Percentiles rank a stretch among this genome's conserved stretches.
These are phyloP conservation scores for Podospora pseudocomata DNA, from an alignment of 495 filamentous ascomycete genomes.

Conservation along the genomic window DNA sequence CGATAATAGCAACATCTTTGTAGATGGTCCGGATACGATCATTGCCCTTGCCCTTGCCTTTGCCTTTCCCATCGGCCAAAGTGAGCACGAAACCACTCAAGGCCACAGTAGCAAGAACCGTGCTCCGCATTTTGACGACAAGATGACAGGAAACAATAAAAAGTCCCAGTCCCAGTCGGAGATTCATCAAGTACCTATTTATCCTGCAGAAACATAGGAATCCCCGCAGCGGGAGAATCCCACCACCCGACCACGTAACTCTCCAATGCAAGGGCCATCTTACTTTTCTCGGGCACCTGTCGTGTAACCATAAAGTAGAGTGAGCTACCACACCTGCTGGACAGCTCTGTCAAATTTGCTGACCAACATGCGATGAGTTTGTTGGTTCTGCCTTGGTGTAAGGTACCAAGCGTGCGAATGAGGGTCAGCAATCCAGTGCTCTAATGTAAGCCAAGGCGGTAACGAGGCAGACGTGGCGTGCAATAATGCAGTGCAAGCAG, in stretches of 20 bases:
- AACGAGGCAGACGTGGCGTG: background rate
- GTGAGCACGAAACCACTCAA: background rate
- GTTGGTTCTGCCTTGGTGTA: too few relatives aligned
- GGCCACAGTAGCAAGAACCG: background rate
- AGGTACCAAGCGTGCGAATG: background rate
- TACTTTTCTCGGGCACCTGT: background rate
- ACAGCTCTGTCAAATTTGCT: background rate
- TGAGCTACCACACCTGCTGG: background rate
- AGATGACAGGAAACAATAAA: background rate
- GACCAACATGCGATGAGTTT: background rate
- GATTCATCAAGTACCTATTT: background rate
- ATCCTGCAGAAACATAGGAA: background rate
- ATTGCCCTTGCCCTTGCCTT: background rate
- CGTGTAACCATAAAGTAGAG: background rate
- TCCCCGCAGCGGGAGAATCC: background rate
- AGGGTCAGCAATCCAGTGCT: background rate
- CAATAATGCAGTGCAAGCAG: background rate
- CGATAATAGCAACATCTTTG: slow-evolving; percentile 46
- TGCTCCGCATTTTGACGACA: background rate
- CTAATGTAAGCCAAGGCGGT: background rate
- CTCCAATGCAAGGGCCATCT: background rate
- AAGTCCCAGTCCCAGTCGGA: too few relatives aligned
- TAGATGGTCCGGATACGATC: slow-evolving; percentile 3
- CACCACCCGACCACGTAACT: background rate
- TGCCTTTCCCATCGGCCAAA: background rate